These are phyloP conservation scores for Mediolabrus comicus DNA, from an alignment of 108 stramenopile species.

Conservation along the genomic window DNA sequence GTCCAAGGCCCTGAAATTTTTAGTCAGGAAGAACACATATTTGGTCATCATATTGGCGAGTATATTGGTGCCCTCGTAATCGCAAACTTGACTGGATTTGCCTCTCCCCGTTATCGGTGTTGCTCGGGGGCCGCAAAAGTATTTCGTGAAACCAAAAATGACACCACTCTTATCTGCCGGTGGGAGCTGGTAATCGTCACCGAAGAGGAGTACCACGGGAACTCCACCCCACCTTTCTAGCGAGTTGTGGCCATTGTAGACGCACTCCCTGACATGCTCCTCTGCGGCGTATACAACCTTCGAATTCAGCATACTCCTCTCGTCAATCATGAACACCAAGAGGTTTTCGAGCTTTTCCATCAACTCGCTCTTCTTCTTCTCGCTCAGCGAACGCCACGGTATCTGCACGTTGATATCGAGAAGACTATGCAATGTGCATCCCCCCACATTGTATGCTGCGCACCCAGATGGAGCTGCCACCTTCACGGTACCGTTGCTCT, in stretches of 20 bases:
- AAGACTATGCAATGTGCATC: background rate
- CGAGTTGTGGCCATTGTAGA: conserved; percentile 1
- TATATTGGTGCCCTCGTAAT: background rate
- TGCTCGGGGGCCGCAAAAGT: background rate
- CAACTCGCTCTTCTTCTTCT: background rate
- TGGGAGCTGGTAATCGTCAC: conserved; percentile 9
- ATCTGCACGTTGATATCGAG: background rate
- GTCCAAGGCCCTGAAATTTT: background rate
- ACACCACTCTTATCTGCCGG: background rate
- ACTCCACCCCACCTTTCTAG: conserved; percentile 11
- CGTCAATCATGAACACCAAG: conserved; percentile 4
- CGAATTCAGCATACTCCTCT: conserved; percentile 12
- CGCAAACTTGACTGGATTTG: background rate
- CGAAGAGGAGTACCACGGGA: conserved; percentile 7
- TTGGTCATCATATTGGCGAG: background rate
- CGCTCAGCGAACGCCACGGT: background rate
- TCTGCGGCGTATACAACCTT: conserved; percentile 1
- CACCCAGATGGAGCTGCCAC: conserved; percentile 2
- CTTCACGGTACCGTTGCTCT: background rate
- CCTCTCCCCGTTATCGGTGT: background rate
- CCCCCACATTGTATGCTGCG: background rate
- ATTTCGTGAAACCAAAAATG: background rate
- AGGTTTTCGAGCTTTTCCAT: background rate
- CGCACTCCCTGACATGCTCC: background rate
- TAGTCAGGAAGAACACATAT: background rate